phyloP scores from a whole-genome alignment of 768 basidiomycete genomes.

The Pulveroboletus frians region DNA sequence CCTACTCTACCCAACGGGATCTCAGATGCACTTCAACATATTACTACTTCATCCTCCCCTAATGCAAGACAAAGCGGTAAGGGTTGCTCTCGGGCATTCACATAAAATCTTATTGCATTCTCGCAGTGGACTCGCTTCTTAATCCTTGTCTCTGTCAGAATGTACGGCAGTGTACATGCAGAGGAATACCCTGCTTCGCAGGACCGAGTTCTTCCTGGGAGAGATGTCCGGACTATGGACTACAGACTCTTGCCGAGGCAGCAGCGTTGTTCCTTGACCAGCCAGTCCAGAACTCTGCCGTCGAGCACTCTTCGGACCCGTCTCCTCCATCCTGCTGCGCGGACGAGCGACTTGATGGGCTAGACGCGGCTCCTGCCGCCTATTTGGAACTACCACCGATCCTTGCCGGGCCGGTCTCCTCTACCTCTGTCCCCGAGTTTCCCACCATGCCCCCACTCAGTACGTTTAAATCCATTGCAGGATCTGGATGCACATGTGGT shows the following conservation, averaged over 20 bases:
- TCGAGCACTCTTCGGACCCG: slow-evolving; percentile 4
- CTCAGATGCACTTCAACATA: slow-evolving; percentile 43
- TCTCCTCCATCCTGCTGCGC: slow-evolving; percentile 22
- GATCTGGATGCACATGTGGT: slow-evolving; percentile 70
- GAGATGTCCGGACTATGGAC: slow-evolving; percentile 13
- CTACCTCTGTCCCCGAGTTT: slow-evolving; percentile 39
- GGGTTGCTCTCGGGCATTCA: neutral
- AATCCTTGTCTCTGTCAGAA: slow-evolving; percentile 62
- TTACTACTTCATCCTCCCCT: slow-evolving; percentile 28
- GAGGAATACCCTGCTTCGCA: slow-evolving; percentile 3
- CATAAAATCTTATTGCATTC: neutral
- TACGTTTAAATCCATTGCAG: slow-evolving; percentile 53
- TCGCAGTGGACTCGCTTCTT: slow-evolving; percentile 52
- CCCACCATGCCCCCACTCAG: slow-evolving; percentile 58
- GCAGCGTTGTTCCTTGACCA: slow-evolving; percentile 24
- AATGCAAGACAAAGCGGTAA: slow-evolving; percentile 51
- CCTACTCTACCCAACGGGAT: slow-evolving; percentile 74
- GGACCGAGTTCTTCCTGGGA: slow-evolving; percentile 3
- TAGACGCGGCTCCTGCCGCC: slow-evolving; percentile 6
- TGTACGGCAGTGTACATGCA: slow-evolving; percentile 53
- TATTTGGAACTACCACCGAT: slow-evolving; percentile 49
- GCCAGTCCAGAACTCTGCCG: slow-evolving; percentile 3
- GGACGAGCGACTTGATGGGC: neutral
- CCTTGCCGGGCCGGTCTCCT: slow-evolving; percentile 21
- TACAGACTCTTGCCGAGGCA: slow-evolving; percentile 36